Conservation (phyloP, 345 rosid species). For the Streptanthus diversifolius region DNA sequence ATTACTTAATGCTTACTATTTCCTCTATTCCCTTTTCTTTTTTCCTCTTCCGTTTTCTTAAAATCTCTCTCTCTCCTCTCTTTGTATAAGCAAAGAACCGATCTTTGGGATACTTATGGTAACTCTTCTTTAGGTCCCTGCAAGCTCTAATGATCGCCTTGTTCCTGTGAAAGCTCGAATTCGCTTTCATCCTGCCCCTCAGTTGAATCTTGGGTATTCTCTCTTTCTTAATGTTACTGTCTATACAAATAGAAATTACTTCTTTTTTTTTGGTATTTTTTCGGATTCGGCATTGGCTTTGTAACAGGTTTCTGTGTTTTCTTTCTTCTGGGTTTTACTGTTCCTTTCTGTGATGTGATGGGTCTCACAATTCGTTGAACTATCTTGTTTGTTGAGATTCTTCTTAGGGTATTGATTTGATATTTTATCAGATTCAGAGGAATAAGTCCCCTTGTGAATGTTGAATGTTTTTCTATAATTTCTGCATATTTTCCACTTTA, state of each 20-base stretch:
- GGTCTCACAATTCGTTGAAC: background rate
- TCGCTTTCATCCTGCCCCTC: background rate
- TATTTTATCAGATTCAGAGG: slow-evolving; percentile 23
- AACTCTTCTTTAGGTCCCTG: background rate
- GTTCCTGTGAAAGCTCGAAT: slow-evolving; percentile 2
- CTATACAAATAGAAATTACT: background rate
- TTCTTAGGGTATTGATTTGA: slow-evolving; percentile 20
- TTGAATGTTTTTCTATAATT: background rate
- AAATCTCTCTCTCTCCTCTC: slow-evolving; percentile 20
- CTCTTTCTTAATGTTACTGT: background rate
- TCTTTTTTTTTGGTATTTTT: background rate
- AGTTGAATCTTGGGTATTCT: slow-evolving; percentile 23
- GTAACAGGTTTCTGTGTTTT: slow-evolving; percentile 9
- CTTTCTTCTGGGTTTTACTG: background rate
- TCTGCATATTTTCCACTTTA: background rate
- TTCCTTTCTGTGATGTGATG: background rate
- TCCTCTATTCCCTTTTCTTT: background rate
- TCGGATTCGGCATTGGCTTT: slow-evolving; percentile 6
- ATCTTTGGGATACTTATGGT: slow-evolving; percentile 30
- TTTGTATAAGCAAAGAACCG: slow-evolving; percentile 28
- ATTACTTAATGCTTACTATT: slow-evolving; percentile 31
- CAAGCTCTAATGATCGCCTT: slow-evolving; percentile 22
- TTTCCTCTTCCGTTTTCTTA: background rate
- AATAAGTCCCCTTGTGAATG: background rate
- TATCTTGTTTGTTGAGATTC: slow-evolving; percentile 15